Base-by-base conservation (phyloP, 768 basidiomycete species). In the Auricularia auricula-judae region DNA sequence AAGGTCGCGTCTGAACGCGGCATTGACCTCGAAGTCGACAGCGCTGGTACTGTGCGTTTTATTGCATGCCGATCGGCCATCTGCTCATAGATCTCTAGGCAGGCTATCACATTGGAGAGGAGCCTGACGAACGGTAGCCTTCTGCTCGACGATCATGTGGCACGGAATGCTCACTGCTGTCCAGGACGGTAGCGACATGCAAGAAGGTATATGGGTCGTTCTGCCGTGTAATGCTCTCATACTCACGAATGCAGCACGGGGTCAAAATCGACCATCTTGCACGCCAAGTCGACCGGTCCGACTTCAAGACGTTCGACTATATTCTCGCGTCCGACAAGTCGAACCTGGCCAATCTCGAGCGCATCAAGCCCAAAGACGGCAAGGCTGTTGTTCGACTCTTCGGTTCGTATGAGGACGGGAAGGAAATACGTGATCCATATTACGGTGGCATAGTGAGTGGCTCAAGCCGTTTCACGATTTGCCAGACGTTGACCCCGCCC, bases 241-340 rank as follows among this genome's bases (percentile, higher is more conserved):
- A 14, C 62, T 61, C 65, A n/a, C 36, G 65, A 4, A 33, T 23
- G 47, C 64, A 93, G 91, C 83, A 89, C 74, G 74, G 80, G 1
- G 81, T 95, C 29, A 85, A 88, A 1, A 91, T 95, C 65, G 72
- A 81, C 34, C 85, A 88, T 69, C 72, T 74, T 21, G 89, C 88
- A 8, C 84, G 89, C n/a, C 84, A 86, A 72, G 80, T 91, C n/a
- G 66, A 68, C 10, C 73, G 74, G 29, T 78, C 79, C 1, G 94
- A 97, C 75, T 96, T 92, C 72, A 78, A 74, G 18, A 72, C 73
- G 16, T 96, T 92, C 74, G 86, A 89, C 62, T 86, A 94, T 69
- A 93, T 98, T 69, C 80, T 98, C 12, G 91, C 93, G 7, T 84
- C 93, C 51, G 94, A 96, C 71, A 81, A 82, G 65, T 84, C 78